Evolutionary conservation across 371 early-diverging fungal species (phyloP).

Genomic region (Mortierella sp.): DNA sequence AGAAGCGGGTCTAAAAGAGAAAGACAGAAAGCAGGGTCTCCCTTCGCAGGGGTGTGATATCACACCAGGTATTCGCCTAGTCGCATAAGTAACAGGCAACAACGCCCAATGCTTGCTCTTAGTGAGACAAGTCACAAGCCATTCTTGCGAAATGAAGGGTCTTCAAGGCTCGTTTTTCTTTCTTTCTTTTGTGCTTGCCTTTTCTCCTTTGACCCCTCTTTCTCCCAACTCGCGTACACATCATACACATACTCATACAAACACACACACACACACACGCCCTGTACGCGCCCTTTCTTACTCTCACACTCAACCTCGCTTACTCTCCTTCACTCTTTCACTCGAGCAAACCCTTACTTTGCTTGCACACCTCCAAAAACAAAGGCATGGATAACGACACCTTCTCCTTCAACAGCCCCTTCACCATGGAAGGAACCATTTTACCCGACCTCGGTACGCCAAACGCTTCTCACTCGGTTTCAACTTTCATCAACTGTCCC

Average conservation of each 20-base stretch:
- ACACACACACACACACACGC: not conserved
- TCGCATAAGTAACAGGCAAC: not conserved
- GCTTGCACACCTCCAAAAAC: not conserved
- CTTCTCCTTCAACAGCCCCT: slow-evolving; percentile 20
- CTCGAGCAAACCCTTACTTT: not conserved
- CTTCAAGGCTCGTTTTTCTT: no score
- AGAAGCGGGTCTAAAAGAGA: not conserved
- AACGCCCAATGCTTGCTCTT: not conserved
- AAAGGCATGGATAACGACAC: not conserved
- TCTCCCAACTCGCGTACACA: not conserved
- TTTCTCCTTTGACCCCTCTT: no score
- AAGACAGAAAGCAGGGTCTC: not conserved
- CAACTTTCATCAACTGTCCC: not conserved
- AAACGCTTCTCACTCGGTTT: not conserved
- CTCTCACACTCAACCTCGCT: not conserved
- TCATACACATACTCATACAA: no score
- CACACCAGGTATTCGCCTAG: not conserved
- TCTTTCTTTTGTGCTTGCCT: no score
- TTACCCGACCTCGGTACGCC: slow-evolving; percentile 24
- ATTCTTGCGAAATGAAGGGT: no score
- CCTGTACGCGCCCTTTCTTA: not conserved
- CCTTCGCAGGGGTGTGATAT: not conserved
- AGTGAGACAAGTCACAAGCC: slow-evolving; percentile 1
- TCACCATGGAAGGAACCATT: slow-evolving; percentile 23
- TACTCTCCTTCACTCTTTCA: not conserved